phyloP scores from a whole-genome alignment of 2,329 filamentous ascomycete species.

The Geosmithia putterillii region DNA sequence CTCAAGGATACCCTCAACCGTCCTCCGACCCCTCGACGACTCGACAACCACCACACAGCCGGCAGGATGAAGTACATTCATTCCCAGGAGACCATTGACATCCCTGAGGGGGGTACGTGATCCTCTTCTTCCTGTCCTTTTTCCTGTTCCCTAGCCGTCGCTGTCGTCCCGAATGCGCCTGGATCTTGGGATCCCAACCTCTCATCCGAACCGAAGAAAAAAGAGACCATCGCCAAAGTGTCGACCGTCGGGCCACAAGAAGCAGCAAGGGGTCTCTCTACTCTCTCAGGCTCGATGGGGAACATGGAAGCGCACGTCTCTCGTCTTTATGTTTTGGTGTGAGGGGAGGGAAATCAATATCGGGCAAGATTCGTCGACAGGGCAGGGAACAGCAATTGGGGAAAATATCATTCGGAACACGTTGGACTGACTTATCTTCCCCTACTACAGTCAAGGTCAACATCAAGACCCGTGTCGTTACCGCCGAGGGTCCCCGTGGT shows the following conservation, averaged over 20 bases:
- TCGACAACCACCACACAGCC: conserved; percentile 31
- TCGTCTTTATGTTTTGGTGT: no score
- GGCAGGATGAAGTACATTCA: conserved; percentile 99
- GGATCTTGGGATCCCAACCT: not conserved
- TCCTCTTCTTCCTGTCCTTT: conserved; percentile 11
- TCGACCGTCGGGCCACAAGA: not conserved
- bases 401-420: conserved; percentile 3
- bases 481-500: conserved; percentile 93
- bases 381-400: not conserved
- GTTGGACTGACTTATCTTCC: conserved; percentile 14
- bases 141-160: conserved; percentile 1
- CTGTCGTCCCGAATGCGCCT: not conserved
- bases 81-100: conserved; percentile 87
- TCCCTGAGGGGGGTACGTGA: conserved; percentile 91
- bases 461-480: conserved; percentile 95
- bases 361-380: not conserved
- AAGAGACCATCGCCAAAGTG: not conserved
- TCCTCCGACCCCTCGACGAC: conserved; percentile 1
- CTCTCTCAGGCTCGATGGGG: no score
- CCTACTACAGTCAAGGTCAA: conserved; percentile 74
- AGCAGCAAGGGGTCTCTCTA: not conserved
- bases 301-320: no score
- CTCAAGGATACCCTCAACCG: conserved; percentile 25
- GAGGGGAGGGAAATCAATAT: no score
- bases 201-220: no score